A percentile compares a stretch with the other conserved stretches of the same genome.
phyloP scores from a whole-genome alignment of 352 stramenopile genomes.

The Pythium scleroteichum region DNA sequence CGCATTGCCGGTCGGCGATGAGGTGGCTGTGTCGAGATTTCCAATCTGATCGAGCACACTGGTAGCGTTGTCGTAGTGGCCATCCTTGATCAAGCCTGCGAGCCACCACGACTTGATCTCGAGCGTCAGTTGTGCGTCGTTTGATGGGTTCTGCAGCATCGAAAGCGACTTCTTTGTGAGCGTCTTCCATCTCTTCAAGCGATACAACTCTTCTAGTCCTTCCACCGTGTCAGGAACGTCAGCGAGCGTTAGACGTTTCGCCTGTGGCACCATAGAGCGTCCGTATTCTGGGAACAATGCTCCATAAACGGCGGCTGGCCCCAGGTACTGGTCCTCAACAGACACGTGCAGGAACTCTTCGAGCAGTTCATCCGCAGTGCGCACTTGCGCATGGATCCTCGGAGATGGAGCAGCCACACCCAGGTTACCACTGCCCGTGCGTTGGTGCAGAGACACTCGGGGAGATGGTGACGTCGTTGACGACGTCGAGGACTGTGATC shows the following conservation, averaged over 20 bases:
- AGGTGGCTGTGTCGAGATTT: slow-evolving; percentile 42
- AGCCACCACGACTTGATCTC: slow-evolving; percentile 86
- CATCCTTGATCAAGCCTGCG: slow-evolving; percentile 75
- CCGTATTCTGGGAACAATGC: slow-evolving; percentile 18
- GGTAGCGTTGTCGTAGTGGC: slow-evolving; percentile 72
- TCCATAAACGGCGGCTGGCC: neutral
- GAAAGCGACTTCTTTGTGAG: slow-evolving; percentile 72
- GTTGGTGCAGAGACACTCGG: slow-evolving; percentile 9
- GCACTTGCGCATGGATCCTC: slow-evolving; percentile 29
- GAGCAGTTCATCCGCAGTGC: slow-evolving; percentile 53
- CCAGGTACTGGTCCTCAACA: slow-evolving; percentile 37
- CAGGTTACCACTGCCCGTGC: slow-evolving; percentile 23
- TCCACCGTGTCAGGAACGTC: slow-evolving; percentile 63
- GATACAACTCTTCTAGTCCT: slow-evolving; percentile 57
- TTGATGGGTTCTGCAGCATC: slow-evolving; percentile 67
- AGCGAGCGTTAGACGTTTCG: slow-evolving; percentile 48
- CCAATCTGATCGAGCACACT: slow-evolving; percentile 77
- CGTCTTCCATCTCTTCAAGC: slow-evolving; percentile 70
- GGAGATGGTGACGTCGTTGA: slow-evolving; percentile 18
- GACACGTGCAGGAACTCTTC: slow-evolving; percentile 65
- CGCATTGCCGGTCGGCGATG: slow-evolving; percentile 22
- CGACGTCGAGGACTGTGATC: slow-evolving; percentile 42
- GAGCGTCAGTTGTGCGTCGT: slow-evolving; percentile 44
- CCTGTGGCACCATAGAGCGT: slow-evolving; percentile 20
- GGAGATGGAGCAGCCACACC: slow-evolving; percentile 24